Conservation (phyloP, 2,329 filamentous ascomycete genomes). For the Knufia fluminis region DNA sequence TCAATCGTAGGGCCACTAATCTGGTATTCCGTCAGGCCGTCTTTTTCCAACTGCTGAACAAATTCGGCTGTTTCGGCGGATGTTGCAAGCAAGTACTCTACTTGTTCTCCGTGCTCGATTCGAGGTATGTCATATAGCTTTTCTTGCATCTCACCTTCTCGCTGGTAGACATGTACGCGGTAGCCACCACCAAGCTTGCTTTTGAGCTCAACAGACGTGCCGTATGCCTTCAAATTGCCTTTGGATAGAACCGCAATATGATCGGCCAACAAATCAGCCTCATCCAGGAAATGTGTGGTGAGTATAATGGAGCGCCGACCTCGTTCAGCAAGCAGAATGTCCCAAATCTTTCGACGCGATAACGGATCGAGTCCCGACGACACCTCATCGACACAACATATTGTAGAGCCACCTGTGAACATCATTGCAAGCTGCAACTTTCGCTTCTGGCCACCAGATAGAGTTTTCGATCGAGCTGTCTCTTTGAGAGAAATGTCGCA, state of each 20-base stretch:
- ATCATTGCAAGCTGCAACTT: slow-evolving; percentile 92
- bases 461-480: slow-evolving; percentile 60
- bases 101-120: slow-evolving; percentile 58
- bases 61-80: slow-evolving; percentile 63
- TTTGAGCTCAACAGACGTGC: slow-evolving; percentile 79
- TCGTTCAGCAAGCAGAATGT: slow-evolving; percentile 78
- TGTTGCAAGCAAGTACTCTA: slow-evolving; percentile 61
- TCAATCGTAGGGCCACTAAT: slow-evolving; percentile 86
- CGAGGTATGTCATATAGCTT: slow-evolving; percentile 48
- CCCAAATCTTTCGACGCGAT: slow-evolving; percentile 83
- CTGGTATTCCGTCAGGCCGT: slow-evolving; percentile 65
- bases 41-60: slow-evolving; percentile 58
- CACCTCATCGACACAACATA: slow-evolving; percentile 89
- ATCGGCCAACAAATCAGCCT: slow-evolving; percentile 81
- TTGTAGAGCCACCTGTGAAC: slow-evolving; percentile 78
- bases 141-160: slow-evolving; percentile 34
- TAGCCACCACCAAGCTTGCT: slow-evolving; percentile 75
- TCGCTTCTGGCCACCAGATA: slow-evolving; percentile 85
- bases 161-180: slow-evolving; percentile 63
- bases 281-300: slow-evolving; percentile 89
- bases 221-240: slow-evolving; percentile 69
- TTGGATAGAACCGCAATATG: slow-evolving; percentile 82
- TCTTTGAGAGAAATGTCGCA: slow-evolving; percentile 71
- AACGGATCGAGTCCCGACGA: slow-evolving; percentile 81
- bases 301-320: slow-evolving; percentile 73